Evolutionary conservation across 306 rosid genomes (phyloP), one percentile per base, ranked within the genome.

Genomic region (Lotus japonicus): DNA sequence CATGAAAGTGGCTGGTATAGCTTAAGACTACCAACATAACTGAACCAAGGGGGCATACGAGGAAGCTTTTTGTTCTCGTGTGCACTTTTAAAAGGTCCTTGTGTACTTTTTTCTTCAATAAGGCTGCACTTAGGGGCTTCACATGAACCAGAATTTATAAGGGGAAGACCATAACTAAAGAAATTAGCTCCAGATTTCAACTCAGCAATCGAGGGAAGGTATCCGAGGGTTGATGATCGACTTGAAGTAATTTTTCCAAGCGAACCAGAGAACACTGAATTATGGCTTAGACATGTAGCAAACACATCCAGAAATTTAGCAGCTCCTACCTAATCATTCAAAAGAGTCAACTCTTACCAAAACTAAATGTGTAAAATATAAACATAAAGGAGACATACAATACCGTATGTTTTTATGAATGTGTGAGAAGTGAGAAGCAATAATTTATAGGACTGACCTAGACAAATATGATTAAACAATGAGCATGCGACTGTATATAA

Each of bases 21-120:
- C 58, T 82, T 90, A 31, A 7, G 71, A 79, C 88, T 85, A 43
- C 98, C 96, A 72, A 83, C 74, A 61, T 78, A 70, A 65, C 73
- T 68, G 78, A 90, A 92, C 98, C 98, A 92, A 70, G 98, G 94
- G 81, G 98, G 98, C 96, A 88, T 88, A 63, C 84, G 89, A 18
- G 98, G 97, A 76, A 92, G 89, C 69, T 80, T 86, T 44, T 77
- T 82, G 39, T 58, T 76, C 72, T 73, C 75, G 72, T 74, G 79
- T 48, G 66, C 64, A 62, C 42, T 61, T 60, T 75, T 69, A 52
- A 53, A 58, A 18, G 63, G 61, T 45, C 77, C 67, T 57, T 77
- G 81, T 65, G 65, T 13, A 70, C 45, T 71, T 54, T 77, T 80
- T 58, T 85, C 88, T 81, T 68, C 84, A 84, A 80, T 71, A 48